These are phyloP conservation scores for Pharus latifolius DNA, from an alignment of 176 grass and related monocot genomes.

Conservation along the genomic window DNA sequence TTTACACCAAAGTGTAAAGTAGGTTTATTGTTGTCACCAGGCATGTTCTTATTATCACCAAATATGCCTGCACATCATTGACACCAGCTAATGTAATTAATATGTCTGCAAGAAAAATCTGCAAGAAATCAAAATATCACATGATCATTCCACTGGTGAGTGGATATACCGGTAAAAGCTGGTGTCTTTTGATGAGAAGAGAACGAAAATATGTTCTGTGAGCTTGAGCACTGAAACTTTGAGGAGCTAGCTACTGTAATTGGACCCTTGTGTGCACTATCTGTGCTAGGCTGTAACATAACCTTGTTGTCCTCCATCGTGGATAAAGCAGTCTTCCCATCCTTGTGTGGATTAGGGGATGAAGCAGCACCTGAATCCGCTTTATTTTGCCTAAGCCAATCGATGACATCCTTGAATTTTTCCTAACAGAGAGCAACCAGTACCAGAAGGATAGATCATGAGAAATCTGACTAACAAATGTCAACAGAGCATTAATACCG, in stretches of 20 bases:
- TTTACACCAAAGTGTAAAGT: slow-evolving; percentile 45
- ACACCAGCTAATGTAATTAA: not conserved
- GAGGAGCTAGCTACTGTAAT: slow-evolving; percentile 12
- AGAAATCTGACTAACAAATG: not conserved
- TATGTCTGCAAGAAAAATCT: not conserved
- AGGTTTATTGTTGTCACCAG: slow-evolving; percentile 24
- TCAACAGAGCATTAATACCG: not conserved
- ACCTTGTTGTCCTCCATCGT: slow-evolving; percentile 28
- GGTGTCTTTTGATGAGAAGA: slow-evolving; percentile 29
- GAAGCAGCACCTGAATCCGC: slow-evolving; percentile 25
- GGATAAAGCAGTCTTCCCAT: slow-evolving; percentile 23
- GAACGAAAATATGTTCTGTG: slow-evolving; percentile 17
- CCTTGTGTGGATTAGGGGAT: slow-evolving; percentile 25
- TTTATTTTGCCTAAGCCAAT: slow-evolving; percentile 74
- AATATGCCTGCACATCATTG: slow-evolving; percentile 39
- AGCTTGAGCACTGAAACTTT: slow-evolving; percentile 36
- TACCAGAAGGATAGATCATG: not conserved
- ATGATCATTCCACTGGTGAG: slow-evolving; percentile 2
- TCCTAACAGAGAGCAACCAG: slow-evolving; percentile 40
- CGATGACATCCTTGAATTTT: slow-evolving; percentile 95
- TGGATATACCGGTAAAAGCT: slow-evolving; percentile 28
- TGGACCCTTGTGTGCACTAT: slow-evolving; percentile 22
- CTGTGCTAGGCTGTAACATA: slow-evolving; percentile 11
- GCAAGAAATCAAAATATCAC: not conserved
- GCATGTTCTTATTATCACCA: slow-evolving; percentile 28